Conservation (phyloP, 371 early-diverging fungal genomes). For the Mortierella sp. region DNA sequence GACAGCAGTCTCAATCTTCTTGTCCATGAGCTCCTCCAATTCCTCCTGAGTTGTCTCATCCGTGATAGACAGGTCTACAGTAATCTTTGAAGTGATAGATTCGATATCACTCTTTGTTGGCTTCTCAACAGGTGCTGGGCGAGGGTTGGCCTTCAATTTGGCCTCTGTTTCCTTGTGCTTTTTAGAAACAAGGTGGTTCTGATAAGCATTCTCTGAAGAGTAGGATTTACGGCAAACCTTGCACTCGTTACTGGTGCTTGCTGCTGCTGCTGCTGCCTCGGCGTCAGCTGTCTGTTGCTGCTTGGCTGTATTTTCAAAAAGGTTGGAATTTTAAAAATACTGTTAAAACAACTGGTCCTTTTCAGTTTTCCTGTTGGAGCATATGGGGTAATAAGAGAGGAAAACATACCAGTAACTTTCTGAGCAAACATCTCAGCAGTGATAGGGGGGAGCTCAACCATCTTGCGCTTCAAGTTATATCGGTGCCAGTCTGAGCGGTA, state of each 20-base stretch:
- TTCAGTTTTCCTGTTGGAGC: too few relatives aligned
- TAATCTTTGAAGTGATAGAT: constrained; percentile 60
- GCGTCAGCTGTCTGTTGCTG: constrained; percentile 56
- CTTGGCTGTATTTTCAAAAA: constrained; percentile 52
- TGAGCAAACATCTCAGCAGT: constrained; percentile 82
- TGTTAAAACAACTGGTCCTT: too few relatives aligned
- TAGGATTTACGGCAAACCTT: constrained; percentile 59
- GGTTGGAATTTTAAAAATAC: too few relatives aligned
- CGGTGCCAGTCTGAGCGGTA: constrained; percentile 97
- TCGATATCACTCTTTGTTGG: constrained; percentile 60
- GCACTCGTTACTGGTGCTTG: constrained; percentile 53
- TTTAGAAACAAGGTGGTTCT: constrained; percentile 89
- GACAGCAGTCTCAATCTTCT: constrained; percentile 76
- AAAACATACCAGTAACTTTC: constrained; percentile 61
- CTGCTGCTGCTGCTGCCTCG: constrained; percentile 46
- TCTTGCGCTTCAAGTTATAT: constrained; percentile 96
- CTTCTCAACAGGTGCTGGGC: constrained; percentile 59
- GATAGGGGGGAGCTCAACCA: constrained; percentile 89
- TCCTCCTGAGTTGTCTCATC: constrained; percentile 67
- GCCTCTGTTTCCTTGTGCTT: constrained; percentile 90
- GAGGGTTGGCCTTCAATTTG: constrained; percentile 54
- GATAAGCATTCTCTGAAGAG: constrained; percentile 78
- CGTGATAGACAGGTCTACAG: constrained; percentile 66
- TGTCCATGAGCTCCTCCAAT: constrained; percentile 74
- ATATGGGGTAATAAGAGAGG: not conserved